These are phyloP conservation scores for Heteromeles arbutifolia DNA, from an alignment of 306 rosid genomes.

Conservation along the genomic window DNA sequence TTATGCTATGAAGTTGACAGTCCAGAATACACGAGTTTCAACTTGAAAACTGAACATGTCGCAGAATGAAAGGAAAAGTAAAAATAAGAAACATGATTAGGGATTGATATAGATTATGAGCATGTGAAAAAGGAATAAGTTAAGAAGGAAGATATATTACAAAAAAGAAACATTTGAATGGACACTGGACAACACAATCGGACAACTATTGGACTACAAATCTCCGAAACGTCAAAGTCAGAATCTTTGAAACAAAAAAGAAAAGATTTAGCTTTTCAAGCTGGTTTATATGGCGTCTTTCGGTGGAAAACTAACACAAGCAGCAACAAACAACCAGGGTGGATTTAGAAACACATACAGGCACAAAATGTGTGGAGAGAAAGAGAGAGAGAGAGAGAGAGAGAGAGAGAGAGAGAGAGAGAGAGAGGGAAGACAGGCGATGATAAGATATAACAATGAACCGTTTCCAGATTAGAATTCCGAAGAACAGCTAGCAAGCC, in stretches of 20 bases:
- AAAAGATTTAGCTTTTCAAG: conserved; percentile 8
- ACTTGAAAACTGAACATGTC: background rate
- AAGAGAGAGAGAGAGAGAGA: background rate
- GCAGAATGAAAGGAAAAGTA: background rate
- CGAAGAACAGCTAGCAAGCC: background rate
- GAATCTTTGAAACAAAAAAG: conserved; percentile 32
- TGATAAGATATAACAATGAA: conserved; percentile 8
- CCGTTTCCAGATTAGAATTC: background rate
- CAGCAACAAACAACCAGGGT: conserved; percentile 13
- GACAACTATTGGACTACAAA: conserved; percentile 30
- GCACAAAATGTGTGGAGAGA: background rate
- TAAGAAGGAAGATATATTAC: background rate
- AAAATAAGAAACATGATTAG: background rate
- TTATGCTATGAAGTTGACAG: background rate
- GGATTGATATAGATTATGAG: background rate
- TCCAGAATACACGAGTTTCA: background rate
- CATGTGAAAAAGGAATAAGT: background rate
- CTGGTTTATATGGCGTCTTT: conserved; percentile 19
- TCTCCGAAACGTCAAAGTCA: conserved; percentile 37
- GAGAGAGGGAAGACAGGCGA: conserved; percentile 11
- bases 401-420: background rate
- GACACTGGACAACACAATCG: conserved; percentile 17
- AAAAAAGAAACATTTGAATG: background rate
- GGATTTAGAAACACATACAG: conserved; percentile 1
- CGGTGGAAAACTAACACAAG: conserved; percentile 12